Evolutionary conservation across 129 eudicot genomes (phyloP), one percentile per base, ranked within the genome.

Genomic region (Lactuca saligna): DNA sequence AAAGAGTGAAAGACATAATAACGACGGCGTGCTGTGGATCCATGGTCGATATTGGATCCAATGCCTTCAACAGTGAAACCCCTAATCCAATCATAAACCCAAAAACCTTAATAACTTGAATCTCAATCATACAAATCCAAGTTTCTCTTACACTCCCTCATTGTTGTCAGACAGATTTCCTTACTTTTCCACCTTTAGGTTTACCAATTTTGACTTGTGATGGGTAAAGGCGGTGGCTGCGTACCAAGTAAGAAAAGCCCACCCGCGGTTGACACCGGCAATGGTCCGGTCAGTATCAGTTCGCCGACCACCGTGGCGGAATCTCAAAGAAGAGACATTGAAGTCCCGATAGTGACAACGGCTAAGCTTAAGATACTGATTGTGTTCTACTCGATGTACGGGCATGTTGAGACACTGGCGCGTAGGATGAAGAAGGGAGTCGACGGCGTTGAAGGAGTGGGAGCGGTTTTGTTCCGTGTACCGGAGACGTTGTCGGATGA

Each of bases 141-240:
- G 1, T 11, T 35, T 6, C 14, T 6, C 14, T 53, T 53, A 0
- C 15, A 29, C 13, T 35, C 66, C 56, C 17, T 57, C 66, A 70
- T 58, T 68, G 39, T 68, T 37, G 25, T 68, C 74, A 38, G 55
- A 65, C 39, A 37, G n/a, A 8, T 33, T 35, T 15, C 66, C 15
- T 35, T 20, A 37, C 66, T 14, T 69, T 39, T 38, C 51, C 50
- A 17, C 46, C 46, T 2, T 25, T 17, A 44, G 59, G 17, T 58
- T 44, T 16, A 48, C 75, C 3, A 29, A 33, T 5, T 33, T 54
- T 44, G 65, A 41, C 67, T 66, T 66, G 11, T 0, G 7, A 92
- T 92, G 98, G 98, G 98, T 34, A 92, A 92, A 88, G 98, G 98
- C 55, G 98, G 95, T 5, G 98, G 98, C 3, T 92, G 98, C 71